Conservation (phyloP, 2,329 filamentous ascomycete species). For the Epichloe festucae region DNA sequence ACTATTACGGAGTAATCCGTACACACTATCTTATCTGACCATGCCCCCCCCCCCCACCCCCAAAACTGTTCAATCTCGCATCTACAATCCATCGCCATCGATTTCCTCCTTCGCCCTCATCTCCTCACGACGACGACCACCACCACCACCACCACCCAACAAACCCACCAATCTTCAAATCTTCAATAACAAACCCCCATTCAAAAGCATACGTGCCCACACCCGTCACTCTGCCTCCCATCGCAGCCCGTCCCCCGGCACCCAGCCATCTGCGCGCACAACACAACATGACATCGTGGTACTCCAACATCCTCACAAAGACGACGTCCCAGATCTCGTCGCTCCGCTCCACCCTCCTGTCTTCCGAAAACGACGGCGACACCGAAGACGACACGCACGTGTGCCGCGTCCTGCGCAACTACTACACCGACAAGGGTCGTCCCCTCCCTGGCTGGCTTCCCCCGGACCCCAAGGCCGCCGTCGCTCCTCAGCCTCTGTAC, state of each 20-base stretch:
- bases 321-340: constrained; percentile 53
- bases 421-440: constrained; percentile 81
- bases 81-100: no score
- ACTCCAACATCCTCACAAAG: constrained; percentile 58
- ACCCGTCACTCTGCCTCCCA: no score
- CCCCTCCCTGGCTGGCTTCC: constrained; percentile 79
- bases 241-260: no score
- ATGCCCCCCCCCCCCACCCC: no score
- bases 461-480: constrained; percentile 57
- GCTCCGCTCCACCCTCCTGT: constrained; percentile 56
- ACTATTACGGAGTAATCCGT: no score
- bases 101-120: no score
- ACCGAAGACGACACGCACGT: constrained; percentile 88
- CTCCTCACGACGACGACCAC: no score
- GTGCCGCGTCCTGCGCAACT: constrained; percentile 79
- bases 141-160: rapidly evolving
- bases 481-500: constrained; percentile 36
- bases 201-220: no score
- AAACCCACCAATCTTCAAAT: no score
- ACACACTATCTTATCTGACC: no score
- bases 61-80: no score
- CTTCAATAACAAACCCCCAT: no score
- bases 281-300: constrained; percentile 58
- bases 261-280: constrained; percentile 11
- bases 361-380: constrained; percentile 54